Evolutionary conservation across 257 asterid species (phyloP), one percentile per base, ranked within the genome.

Genomic region (Nicotiana obtusifolia): DNA sequence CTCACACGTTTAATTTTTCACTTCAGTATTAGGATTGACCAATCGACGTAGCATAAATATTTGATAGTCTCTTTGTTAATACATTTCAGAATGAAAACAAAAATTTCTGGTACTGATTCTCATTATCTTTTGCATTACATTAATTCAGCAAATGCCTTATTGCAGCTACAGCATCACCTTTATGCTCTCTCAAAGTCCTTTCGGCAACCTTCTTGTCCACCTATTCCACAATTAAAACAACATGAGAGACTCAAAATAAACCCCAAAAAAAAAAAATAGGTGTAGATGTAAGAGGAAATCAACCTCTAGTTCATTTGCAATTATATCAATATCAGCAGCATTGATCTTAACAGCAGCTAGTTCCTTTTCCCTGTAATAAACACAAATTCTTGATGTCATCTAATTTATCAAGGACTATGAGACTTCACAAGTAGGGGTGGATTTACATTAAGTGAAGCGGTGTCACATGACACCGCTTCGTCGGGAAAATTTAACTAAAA

Each of bases 91-190:
- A 44, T 22, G 3, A 22, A 26, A 19, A 33, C 24, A 47, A 44
- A 3, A 26, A 14, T 13, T 54, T 4, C 37, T 1, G 8, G 59
- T 5, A 24, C 31, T 61, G 33, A 22, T 10, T 61, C 26, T 22
- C 66, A n/a, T 61, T 30, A 61, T 61, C 67, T 22, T 61, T 20
- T 20, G 64, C 28, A 52, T 41, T 41, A 41, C 49, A 75, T 37
- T 26, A 75, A 61, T 90, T 84, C 75, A 95, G 97, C 90, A 95
- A 87, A 82, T 95, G 87, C 83, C 98, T 82, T 71, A 94, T 87
- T 86, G 99, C 97, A 78, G 99, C 97, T 81, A 95, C 97, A 59
- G 97, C 94, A 77, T 95, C 93, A 2, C 97, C 98, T 86, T 94
- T 95, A 87, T 94, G 97, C 87, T 94, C 97, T 6, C 98, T 94